Conservation (phyloP, 306 rosid genomes). For the Vigna angularis region DNA sequence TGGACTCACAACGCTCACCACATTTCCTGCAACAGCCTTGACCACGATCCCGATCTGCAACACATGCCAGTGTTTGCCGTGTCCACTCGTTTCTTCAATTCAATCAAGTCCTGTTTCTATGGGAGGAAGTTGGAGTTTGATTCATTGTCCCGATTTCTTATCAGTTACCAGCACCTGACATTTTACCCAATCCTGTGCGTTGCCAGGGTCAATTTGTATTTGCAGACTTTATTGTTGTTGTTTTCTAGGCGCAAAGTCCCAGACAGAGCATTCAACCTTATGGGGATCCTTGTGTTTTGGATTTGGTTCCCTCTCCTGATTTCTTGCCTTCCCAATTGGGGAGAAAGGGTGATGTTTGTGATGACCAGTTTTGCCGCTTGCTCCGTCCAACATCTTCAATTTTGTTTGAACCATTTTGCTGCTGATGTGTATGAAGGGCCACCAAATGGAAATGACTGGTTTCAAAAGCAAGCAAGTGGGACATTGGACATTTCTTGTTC, state of each 20-base stretch:
- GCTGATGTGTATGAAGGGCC: conserved; percentile 68
- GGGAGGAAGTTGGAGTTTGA: conserved; percentile 73
- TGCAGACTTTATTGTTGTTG: conserved; percentile 71
- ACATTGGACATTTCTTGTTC: conserved; percentile 74
- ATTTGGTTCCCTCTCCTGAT: conserved; percentile 83
- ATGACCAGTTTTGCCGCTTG: conserved; percentile 64
- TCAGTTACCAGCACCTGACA: conserved; percentile 83
- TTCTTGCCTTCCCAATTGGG: conserved; percentile 70
- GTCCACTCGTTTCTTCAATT: conserved; percentile 60
- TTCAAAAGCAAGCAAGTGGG: conserved; percentile 73
- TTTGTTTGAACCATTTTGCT: conserved; percentile 75
- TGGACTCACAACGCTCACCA: conserved; percentile 98
- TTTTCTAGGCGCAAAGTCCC: conserved; percentile 58
- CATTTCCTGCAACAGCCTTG: conserved; percentile 83
- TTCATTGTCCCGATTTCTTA: conserved; percentile 66
- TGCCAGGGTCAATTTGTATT: conserved; percentile 72
- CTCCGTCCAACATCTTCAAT: conserved; percentile 73
- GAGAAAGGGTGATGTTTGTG: conserved; percentile 75
- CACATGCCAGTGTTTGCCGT: conserved; percentile 88
- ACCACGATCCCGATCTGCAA: conserved; percentile 88
- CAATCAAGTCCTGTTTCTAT: conserved; percentile 67
- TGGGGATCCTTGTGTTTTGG: conserved; percentile 79
- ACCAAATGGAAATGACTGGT: conserved; percentile 78
- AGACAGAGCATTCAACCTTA: conserved; percentile 66
- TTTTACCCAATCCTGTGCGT: conserved; percentile 73